Percentiles rank a stretch among this genome's conserved stretches.
Conservation (phyloP, 371 early-diverging fungal genomes). For the Homolaphlyctis polyrhiza region DNA sequence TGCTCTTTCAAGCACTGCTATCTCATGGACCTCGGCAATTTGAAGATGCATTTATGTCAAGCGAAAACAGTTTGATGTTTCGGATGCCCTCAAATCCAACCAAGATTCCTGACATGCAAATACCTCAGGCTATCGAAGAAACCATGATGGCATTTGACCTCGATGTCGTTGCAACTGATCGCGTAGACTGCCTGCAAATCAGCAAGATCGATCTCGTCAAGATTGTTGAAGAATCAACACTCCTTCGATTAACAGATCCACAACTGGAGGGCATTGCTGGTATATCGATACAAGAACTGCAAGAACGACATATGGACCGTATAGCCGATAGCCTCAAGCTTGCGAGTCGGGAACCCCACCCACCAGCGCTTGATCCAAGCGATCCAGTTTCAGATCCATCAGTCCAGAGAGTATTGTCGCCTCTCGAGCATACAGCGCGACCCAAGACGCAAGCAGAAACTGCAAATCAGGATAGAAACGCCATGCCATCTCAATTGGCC, state of each 20-base stretch:
- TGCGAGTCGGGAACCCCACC: too few species aligned
- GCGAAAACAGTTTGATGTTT: neutral
- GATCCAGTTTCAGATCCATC: too few species aligned
- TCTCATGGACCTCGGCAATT: neutral
- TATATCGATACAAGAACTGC: neutral
- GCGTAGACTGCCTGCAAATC: neutral
- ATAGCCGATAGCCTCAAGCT: too few species aligned
- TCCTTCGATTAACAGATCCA: neutral
- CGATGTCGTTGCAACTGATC: neutral
- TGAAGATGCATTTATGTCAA: neutral
- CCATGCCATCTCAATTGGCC: too few species aligned
- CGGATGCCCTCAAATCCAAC: neutral
- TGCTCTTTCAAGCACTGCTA: neutral
- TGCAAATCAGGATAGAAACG: too few species aligned
- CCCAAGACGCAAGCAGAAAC: too few species aligned
- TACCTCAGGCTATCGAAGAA: neutral
- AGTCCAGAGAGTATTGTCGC: too few species aligned
- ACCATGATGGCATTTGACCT: neutral
- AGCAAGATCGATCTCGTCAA: neutral
- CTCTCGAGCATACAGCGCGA: too few species aligned
- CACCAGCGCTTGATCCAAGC: too few species aligned
- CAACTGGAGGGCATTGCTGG: neutral
- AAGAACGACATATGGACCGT: neutral
- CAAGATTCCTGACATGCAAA: neutral
- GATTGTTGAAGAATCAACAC: neutral